These are phyloP conservation scores for Acacia acuminata DNA, from an alignment of 306 rosid genomes.

Conservation along the genomic window DNA sequence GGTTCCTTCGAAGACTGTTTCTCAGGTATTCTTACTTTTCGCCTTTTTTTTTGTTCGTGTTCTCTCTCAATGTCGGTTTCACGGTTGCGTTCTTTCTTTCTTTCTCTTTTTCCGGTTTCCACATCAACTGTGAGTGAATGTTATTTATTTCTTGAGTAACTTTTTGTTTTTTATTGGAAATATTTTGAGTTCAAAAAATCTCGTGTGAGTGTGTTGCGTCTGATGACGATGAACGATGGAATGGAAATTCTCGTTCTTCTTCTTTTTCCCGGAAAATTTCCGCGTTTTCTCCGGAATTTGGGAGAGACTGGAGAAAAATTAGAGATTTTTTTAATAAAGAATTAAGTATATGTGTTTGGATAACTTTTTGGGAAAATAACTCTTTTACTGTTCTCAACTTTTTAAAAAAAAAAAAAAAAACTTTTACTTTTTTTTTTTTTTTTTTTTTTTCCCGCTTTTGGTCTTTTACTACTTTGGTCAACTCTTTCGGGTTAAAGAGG, in stretches of 20 bases:
- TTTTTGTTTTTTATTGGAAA: neutral
- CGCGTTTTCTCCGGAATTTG: neutral
- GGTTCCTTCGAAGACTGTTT: conserved; percentile 54
- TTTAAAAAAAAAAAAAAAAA: too few relatives aligned
- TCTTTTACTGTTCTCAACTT: too few relatives aligned
- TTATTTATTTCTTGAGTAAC: neutral
- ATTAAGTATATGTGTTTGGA: neutral
- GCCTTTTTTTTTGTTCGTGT: neutral
- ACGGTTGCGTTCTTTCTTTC: neutral
- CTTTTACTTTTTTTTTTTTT: neutral
- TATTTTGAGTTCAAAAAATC: neutral
- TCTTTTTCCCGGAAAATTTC: neutral
- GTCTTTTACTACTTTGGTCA: neutral
- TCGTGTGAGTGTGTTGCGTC: neutral
- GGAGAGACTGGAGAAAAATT: neutral
- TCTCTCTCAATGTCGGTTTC: neutral
- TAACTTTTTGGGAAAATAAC: too few relatives aligned
- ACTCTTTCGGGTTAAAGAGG: neutral
- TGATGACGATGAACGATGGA: neutral
- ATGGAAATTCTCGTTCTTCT: neutral
- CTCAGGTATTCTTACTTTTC: conserved; percentile 48
- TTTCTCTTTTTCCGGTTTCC: neutral
- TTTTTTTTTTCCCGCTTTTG: neutral
- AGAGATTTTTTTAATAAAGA: neutral
- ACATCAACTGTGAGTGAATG: neutral